Evolutionary conservation across 2,329 filamentous ascomycete species (phyloP), one percentile per base, ranked within the genome.

Genomic region (Cladosporium sphaerospermum): DNA sequence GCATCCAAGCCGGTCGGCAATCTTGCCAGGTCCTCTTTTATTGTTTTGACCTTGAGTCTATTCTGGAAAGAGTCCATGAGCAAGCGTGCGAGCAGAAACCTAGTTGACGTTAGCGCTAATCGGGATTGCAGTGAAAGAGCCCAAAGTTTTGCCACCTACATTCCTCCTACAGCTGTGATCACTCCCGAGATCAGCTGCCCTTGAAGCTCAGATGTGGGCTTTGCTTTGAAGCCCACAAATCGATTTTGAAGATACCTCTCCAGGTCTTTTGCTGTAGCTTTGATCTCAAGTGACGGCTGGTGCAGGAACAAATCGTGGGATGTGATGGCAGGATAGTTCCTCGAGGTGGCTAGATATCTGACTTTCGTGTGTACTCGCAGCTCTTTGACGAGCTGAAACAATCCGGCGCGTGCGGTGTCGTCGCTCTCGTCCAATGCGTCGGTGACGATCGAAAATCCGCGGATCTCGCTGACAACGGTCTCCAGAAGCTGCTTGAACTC

Each of bases 401-500:
- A 2, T n/a, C 16, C 16, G 4, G 1, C 13, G 6, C 47, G 40
- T 8, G 3, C 31, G 3, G 3, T 6, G 1, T 34, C 47, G 2
- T 43, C 8, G 32, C 39, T 43, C 4, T 51, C 47, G 18, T 51
- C 47, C 13, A 51, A 18, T 2, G 47, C 47, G 9, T 51, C 47
- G 9, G 9, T 36, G 6, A 50, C 16, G 3, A 50, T 43, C 1
- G 39, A 34, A 4, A 50, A 4, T 3, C 31, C 9, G 13, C 28
- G 6, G 6, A 7, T 13, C 3, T 8, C 4, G 2, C 5, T 19
- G 3, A 31, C 7, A 4, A 50, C 9, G 4, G 7, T 7, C 8
- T 6, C 3, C 8, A 50, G 31, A 5, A 32, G 13, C 1, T 18
- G 11, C n/a, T 11, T 9, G 6, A 50, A 2, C 16, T 50, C 47